Evolutionary conservation across 148 eudicot genomes (phyloP).

Genomic region (Chenopodium album): DNA sequence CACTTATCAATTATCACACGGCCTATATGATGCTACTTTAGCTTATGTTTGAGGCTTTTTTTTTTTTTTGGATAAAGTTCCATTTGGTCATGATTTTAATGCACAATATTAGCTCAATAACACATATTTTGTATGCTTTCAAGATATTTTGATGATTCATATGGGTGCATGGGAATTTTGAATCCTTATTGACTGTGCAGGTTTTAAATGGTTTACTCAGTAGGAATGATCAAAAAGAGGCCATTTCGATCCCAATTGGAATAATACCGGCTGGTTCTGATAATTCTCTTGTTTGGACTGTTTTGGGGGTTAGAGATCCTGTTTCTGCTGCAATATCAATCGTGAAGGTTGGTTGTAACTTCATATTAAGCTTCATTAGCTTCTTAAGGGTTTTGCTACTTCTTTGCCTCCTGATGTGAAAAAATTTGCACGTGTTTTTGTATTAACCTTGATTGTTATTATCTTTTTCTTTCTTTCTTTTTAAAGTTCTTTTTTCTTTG

Average conservation of each 20-base stretch:
- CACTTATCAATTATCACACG: background rate
- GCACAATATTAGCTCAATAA: background rate
- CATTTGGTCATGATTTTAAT: background rate
- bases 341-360: conserved; percentile 62
- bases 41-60: background rate
- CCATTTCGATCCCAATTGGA: conserved; percentile 90
- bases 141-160: background rate
- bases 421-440: background rate
- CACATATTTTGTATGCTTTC: background rate
- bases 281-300: conserved; percentile 98
- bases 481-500: background rate
- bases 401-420: background rate
- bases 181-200: conserved; percentile 42
- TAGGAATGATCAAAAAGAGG: conserved; percentile 88
- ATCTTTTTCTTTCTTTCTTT: background rate
- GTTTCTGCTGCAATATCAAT: conserved; percentile 93
- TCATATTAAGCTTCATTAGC: conserved; percentile 1
- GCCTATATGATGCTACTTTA: background rate
- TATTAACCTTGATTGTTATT: background rate
- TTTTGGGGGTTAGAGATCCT: conserved; percentile 96
- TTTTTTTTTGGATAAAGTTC: background rate
- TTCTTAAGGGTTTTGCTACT: conserved; percentile 5
- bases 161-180: background rate
- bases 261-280: conserved; percentile 99
- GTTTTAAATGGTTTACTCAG: conserved; percentile 84